phyloP scores from a whole-genome alignment of 805 yeast genomes.

The Jamesozyma lodderae region DNA sequence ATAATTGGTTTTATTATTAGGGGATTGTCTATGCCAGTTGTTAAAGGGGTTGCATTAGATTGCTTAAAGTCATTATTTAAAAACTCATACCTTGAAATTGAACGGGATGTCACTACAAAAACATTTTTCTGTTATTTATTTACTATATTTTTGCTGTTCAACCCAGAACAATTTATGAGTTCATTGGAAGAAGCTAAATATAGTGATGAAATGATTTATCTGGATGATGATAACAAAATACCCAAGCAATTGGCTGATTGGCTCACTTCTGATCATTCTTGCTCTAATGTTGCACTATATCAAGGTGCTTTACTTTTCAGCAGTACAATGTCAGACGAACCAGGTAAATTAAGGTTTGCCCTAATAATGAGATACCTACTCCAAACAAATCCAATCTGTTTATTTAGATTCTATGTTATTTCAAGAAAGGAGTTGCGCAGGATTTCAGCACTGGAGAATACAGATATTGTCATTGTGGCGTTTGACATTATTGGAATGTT shows the following conservation, averaged over 20 bases:
- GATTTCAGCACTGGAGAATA: slow-evolving; percentile 19
- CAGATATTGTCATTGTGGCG: slow-evolving; percentile 25
- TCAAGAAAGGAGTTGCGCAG: slow-evolving; percentile 23
- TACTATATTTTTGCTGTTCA: slow-evolving; percentile 30
- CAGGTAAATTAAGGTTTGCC: slow-evolving; percentile 29
- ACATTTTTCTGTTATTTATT: slow-evolving; percentile 20
- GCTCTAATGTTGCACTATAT: slow-evolving; percentile 28
- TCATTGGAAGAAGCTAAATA: slow-evolving; percentile 30
- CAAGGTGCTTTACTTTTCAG: slow-evolving; percentile 31
- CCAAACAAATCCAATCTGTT: slow-evolving; percentile 26
- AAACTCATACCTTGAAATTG: slow-evolving; percentile 33
- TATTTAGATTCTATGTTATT: slow-evolving; percentile 26
- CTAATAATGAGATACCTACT: slow-evolving; percentile 27
- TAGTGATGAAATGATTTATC: slow-evolving; percentile 21
- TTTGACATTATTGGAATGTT: slow-evolving; percentile 20
- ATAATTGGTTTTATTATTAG: slow-evolving; percentile 40
- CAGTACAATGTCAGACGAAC: slow-evolving; percentile 30
- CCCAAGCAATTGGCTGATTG: slow-evolving; percentile 31
- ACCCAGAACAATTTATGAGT: slow-evolving; percentile 30
- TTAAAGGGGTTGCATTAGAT: slow-evolving; percentile 40
- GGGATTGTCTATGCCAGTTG: slow-evolving; percentile 49
- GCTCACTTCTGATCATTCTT: slow-evolving; percentile 20
- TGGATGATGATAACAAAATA: slow-evolving; percentile 29
- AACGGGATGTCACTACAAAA: slow-evolving; percentile 5
- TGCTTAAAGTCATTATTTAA: slow-evolving; percentile 37